Evolutionary conservation across 2,329 filamentous ascomycete species (phyloP).

Genomic region (Colletotrichum gloeosporioides): DNA sequence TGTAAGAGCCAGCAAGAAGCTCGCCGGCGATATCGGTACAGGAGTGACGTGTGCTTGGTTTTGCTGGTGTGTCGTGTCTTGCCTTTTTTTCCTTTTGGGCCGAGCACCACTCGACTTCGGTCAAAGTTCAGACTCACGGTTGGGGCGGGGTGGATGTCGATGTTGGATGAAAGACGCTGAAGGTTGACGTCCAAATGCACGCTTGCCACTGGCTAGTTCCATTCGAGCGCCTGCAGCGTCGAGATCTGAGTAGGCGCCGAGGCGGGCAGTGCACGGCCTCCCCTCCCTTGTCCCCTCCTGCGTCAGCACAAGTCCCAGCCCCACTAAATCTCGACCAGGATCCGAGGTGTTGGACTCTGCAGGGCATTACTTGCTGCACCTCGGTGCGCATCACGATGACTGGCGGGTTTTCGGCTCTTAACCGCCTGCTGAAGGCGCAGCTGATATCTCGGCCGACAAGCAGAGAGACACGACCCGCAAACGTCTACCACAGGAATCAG

Average conservation of each 20-base stretch:
- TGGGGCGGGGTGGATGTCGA: neutral
- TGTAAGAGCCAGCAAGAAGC: neutral
- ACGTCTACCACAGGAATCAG: neutral
- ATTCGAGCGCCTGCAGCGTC: neutral
- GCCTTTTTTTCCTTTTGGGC: neutral
- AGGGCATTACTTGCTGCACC: neutral
- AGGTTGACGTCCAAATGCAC: neutral
- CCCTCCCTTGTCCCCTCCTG: neutral
- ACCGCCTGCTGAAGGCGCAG: neutral
- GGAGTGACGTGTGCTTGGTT: neutral
- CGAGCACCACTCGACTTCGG: neutral
- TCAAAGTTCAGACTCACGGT: neutral
- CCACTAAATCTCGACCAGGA: neutral
- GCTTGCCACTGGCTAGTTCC: neutral
- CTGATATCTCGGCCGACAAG: neutral
- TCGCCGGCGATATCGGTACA: neutral
- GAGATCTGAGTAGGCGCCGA: neutral
- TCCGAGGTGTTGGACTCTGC: neutral
- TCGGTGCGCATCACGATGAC: neutral
- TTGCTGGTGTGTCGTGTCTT: neutral
- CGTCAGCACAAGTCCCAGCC: neutral
- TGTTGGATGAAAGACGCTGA: neutral
- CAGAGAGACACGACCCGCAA: neutral
- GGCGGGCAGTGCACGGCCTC: neutral
- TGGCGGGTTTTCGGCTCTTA: neutral